Base-by-base conservation (phyloP, 1,284 basidiomycete genomes). In the Porogramme epimiltina region DNA sequence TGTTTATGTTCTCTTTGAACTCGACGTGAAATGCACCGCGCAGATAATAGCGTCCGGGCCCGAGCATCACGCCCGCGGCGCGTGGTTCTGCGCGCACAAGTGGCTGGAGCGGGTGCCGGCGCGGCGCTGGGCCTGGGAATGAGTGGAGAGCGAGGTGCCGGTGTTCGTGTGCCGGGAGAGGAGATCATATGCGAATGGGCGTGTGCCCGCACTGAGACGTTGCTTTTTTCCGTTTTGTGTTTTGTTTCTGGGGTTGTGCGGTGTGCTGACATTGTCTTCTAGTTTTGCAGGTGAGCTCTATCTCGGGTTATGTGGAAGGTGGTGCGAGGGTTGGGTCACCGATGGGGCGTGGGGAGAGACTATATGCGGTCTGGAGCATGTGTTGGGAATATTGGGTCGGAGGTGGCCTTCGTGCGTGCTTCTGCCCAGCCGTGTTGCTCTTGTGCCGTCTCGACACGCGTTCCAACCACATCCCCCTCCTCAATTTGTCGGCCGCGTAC, bases 1-100 rank as follows among this genome's bases (percentile, higher is more conserved):
- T 18, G 5, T 18, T 37, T 31, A 8, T 31, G 28, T 57, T 52
- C 28, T 45, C 40, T 19, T 18, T 44, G 23, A 23, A 11, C 24
- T 40, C 59, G 58, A 68, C 69, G 67, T 64, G 39, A 66, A 44
- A 60, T 44, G 34, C 25, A 37, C 50, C 63, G 66, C 64, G 51
- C 60, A 61, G 63, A 60, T 57, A 51, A 63, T 67, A 75, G 67
- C 73, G 62, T 68, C 55, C 58, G 59, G 60, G 64, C 68, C 68
- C 16, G 52, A 75, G 66, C 47, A 44, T 28, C 22, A 70, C 60
- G 69, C 63, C 56, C 50, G 49, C 44, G 54, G 62, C 62, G 73
- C 65, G 74, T 76, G 74, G 74, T 76, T 67, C 63, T 67, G 70
- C 62, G 70, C 71, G 66, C 60, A 75, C 54, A 76, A 60, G 56